Evolutionary conservation across 2,329 filamentous ascomycete genomes (phyloP).

Genomic region (Xylaria sp.): DNA sequence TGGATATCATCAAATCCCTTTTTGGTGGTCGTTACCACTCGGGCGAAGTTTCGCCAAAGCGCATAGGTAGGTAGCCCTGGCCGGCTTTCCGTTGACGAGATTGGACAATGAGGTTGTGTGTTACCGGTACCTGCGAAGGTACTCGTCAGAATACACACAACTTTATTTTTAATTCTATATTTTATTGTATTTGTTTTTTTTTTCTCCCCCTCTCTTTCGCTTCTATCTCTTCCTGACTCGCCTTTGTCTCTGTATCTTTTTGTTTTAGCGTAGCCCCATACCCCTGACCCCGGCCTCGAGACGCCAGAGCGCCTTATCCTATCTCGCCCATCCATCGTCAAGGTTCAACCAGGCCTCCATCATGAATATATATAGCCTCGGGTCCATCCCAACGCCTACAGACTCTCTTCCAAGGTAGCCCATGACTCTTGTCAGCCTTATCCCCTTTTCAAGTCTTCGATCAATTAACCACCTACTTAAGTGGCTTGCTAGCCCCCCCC

Average conservation of each 20-base stretch:
- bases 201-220: constrained; percentile 9
- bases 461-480: constrained; percentile 15
- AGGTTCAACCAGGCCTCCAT: constrained; percentile 21
- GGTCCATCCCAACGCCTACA: constrained; percentile 26
- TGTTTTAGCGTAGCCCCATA: constrained; percentile 10
- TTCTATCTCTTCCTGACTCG: constrained; percentile 1
- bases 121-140: constrained; percentile 6
- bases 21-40: constrained; percentile 5
- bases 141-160: constrained; percentile 12
- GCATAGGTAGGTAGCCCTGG: constrained; percentile 12
- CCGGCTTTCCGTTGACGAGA: constrained; percentile 19
- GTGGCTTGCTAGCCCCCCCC: constrained; percentile 4
- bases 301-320: constrained; percentile 23
- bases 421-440: constrained; percentile 23
- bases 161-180: constrained; percentile 15
- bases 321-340: constrained; percentile 23
- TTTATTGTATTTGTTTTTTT: constrained; percentile 3
- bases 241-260: constrained; percentile 9
- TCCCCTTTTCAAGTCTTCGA: background rate
- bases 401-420: constrained; percentile 16
- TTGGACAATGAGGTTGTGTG: constrained; percentile 21
- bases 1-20: constrained; percentile 20
- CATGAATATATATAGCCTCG: constrained; percentile 28
- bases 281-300: constrained; percentile 20
- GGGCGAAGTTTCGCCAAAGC: constrained; percentile 19